A percentile compares a stretch with the other conserved stretches of the same genome.
phyloP scores from a whole-genome alignment of 208 protist species.

The Wallacemonas sp. region DNA sequence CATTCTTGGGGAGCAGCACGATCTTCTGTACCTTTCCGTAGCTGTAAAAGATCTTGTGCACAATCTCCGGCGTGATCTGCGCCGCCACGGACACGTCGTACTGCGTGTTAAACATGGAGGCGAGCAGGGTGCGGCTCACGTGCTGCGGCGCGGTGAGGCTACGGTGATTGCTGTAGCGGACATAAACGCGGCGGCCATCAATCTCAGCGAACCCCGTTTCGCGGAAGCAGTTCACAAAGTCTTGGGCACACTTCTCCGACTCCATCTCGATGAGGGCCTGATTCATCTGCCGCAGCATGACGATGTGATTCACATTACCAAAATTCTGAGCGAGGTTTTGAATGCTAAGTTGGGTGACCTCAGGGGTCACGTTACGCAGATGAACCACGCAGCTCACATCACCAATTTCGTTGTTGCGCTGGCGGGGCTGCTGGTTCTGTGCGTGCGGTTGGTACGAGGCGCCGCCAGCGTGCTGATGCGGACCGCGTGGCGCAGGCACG shows the following conservation, averaged over 20 bases:
- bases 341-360: slow-evolving; percentile 91
- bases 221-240: slow-evolving; percentile 90
- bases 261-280: slow-evolving; percentile 93
- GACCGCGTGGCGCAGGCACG: too few relatives aligned
- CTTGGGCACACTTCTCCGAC: slow-evolving; percentile 77
- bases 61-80: slow-evolving; percentile 88
- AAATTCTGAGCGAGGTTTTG: slow-evolving; percentile 87
- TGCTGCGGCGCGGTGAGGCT: slow-evolving; percentile 90
- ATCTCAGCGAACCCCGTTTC: slow-evolving; percentile 88
- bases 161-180: slow-evolving; percentile 90
- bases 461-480: slow-evolving; percentile 3
- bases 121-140: slow-evolving; percentile 83
- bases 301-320: slow-evolving; percentile 90
- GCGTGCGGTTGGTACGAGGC: slow-evolving; percentile 3
- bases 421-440: slow-evolving; percentile 18
- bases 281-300: slow-evolving; percentile 94
- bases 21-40: slow-evolving; percentile 90
- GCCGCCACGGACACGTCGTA: slow-evolving; percentile 86
- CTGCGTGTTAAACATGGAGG: slow-evolving; percentile 93
- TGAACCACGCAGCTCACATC: slow-evolving; percentile 85
- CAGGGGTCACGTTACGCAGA: slow-evolving; percentile 90
- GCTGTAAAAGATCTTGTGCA: slow-evolving; percentile 89
- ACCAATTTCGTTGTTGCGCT: slow-evolving; percentile 89
- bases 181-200: slow-evolving; percentile 90
- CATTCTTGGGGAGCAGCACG: slow-evolving; percentile 91